Conservation (phyloP, 768 basidiomycete genomes). For the Goffeauzyma gilvescens region DNA sequence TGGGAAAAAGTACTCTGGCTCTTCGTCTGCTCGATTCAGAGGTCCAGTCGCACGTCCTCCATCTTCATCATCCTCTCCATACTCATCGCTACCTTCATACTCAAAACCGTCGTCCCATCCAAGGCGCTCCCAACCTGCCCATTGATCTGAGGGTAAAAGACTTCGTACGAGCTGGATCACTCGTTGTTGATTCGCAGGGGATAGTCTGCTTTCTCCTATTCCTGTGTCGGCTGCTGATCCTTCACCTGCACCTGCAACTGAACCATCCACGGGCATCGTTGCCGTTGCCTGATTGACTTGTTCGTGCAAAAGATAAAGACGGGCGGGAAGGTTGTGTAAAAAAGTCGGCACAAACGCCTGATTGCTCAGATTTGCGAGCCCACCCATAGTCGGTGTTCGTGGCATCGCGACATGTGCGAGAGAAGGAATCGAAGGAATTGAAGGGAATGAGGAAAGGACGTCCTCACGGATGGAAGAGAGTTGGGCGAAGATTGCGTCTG, state of each 20-base stretch:
- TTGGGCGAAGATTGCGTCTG: constrained; percentile 15
- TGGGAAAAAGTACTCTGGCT: constrained; percentile 30
- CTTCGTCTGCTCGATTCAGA: constrained; percentile 27
- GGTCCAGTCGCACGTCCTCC: no score
- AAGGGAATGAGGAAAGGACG: constrained; percentile 17
- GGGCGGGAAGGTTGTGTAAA: neutral
- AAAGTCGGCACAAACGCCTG: neutral
- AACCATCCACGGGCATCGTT: no score
- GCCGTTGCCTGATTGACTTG: no score
- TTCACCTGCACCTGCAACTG: no score
- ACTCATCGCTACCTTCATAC: constrained; percentile 4
- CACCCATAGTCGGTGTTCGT: no score
- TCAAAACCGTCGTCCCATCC: constrained; percentile 28
- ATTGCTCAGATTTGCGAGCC: no score
- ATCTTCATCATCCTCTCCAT: constrained; percentile 16
- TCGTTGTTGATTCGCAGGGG: constrained; percentile 9
- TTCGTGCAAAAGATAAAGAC: neutral
- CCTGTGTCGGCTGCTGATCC: no score
- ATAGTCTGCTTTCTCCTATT: neutral
- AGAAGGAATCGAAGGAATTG: no score
- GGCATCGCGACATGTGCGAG: no score
- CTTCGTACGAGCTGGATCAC: constrained; percentile 24
- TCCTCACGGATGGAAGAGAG: constrained; percentile 20
- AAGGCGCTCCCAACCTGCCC: constrained; percentile 30
- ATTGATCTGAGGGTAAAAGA: constrained; percentile 28